Percentiles rank a stretch among this genome's conserved stretches.
phyloP scores from a whole-genome alignment of 2,329 filamentous ascomycete genomes.

The Fusarium zealandicum region DNA sequence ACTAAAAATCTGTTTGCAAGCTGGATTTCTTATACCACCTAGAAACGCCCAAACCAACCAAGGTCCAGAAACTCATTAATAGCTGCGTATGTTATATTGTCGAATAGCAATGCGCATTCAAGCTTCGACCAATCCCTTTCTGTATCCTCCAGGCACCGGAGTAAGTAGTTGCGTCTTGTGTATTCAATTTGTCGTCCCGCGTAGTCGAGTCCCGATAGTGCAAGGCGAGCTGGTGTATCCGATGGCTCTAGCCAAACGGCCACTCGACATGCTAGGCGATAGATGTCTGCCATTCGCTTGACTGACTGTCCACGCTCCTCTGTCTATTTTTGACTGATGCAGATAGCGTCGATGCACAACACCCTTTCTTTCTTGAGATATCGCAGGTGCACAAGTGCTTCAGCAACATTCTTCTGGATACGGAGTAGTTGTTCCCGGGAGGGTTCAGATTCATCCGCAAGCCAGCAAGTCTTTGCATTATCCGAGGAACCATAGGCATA shows the following conservation, averaged over 20 bases:
- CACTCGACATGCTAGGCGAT: not conserved
- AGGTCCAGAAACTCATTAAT: too few relatives aligned
- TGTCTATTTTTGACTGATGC: not conserved
- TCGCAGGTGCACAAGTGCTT: not conserved
- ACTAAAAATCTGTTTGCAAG: too few relatives aligned
- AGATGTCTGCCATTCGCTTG: not conserved
- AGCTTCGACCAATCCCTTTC: not conserved
- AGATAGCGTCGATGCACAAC: not conserved
- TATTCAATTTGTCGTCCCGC: not conserved
- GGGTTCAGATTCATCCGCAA: not conserved
- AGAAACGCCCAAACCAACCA: too few relatives aligned
- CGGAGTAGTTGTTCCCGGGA: not conserved
- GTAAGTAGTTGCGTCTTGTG: not conserved
- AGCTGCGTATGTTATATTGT: too few relatives aligned
- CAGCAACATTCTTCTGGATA: not conserved
- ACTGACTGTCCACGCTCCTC: not conserved
- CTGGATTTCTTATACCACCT: too few relatives aligned
- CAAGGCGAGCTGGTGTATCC: not conserved
- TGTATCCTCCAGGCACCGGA: not conserved
- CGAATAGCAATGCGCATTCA: too few relatives aligned
- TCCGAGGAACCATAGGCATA: not conserved
- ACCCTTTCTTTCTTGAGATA: not conserved
- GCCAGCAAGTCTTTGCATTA: not conserved
- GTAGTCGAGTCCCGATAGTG: not conserved
- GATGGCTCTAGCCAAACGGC: not conserved